Percentiles rank a stretch among this genome's conserved stretches.
Conservation (phyloP, 2,329 filamentous ascomycete genomes). For the Microdochium nivale region DNA sequence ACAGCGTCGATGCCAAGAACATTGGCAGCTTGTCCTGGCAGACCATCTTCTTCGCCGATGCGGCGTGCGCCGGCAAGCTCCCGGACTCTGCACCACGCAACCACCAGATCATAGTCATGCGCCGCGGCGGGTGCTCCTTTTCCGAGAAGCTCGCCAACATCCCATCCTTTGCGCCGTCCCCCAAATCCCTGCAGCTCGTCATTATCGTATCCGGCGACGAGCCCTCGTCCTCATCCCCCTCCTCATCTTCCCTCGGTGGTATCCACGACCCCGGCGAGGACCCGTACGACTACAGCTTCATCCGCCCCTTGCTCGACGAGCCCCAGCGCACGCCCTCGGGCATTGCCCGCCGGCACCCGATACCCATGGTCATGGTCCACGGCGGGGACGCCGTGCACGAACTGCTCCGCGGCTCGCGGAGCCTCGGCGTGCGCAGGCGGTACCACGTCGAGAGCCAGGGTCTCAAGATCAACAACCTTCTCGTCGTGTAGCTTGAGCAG, state of each 20-base stretch:
- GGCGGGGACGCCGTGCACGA: conserved; percentile 60
- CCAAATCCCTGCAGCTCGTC: conserved; percentile 65
- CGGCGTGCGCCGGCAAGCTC: conserved; percentile 54
- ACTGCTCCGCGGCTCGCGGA: conserved; percentile 52
- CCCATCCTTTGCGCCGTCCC: conserved; percentile 61
- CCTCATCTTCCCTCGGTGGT: conserved; percentile 11
- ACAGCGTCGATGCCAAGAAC: conserved; percentile 32
- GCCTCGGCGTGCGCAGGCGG: conserved; percentile 66
- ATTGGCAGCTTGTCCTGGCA: conserved; percentile 52
- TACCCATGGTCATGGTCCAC: conserved; percentile 77
- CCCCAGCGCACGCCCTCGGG: conserved; percentile 64
- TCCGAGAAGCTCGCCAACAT: conserved; percentile 76
- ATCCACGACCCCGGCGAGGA: conserved; percentile 21
- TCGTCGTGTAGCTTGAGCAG: conserved; percentile 57
- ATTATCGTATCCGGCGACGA: conserved; percentile 63
- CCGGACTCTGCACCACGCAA: conserved; percentile 40
- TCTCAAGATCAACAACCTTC: conserved; percentile 67
- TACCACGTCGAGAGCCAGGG: conserved; percentile 80
- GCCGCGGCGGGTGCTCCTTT: conserved; percentile 78
- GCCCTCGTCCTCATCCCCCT: conserved; percentile 11
- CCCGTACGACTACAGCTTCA: conserved; percentile 14
- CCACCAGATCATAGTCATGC: conserved; percentile 74
- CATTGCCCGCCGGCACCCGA: conserved; percentile 58
- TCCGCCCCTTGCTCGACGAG: conserved; percentile 65
- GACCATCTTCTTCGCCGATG: conserved; percentile 60